These are phyloP conservation scores for Geotrichum histeridarum DNA, from an alignment of 1,139 yeast genomes.

Conservation along the genomic window DNA sequence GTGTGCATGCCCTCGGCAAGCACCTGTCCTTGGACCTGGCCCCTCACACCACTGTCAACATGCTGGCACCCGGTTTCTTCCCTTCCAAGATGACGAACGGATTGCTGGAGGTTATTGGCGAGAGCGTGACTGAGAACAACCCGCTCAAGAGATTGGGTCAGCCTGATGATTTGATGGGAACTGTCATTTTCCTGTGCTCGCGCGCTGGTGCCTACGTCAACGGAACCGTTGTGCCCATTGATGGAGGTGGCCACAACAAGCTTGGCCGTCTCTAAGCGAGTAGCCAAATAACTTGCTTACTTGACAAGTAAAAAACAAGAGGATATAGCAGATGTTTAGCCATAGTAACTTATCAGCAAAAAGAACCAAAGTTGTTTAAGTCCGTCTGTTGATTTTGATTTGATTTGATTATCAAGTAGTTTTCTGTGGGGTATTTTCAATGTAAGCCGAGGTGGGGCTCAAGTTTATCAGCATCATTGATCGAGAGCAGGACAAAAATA, in stretches of 20 bases:
- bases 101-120: slow-evolving; percentile 48
- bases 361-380: too few species aligned
- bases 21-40: slow-evolving; percentile 60
- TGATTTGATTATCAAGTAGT: too few species aligned
- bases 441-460: too few species aligned
- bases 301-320: background rate
- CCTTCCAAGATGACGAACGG: slow-evolving; percentile 75
- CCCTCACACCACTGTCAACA: slow-evolving; percentile 61
- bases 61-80: slow-evolving; percentile 75
- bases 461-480: too few species aligned
- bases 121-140: slow-evolving; percentile 44
- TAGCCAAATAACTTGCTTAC: background rate
- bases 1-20: slow-evolving; percentile 65
- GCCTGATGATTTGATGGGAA: slow-evolving; percentile 56
- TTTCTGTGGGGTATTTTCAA: too few species aligned
- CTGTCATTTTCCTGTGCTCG: slow-evolving; percentile 57
- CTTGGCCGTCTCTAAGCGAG: slow-evolving; percentile 17
- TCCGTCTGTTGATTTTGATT: too few species aligned
- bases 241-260: slow-evolving; percentile 53
- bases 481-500: too few species aligned
- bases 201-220: slow-evolving; percentile 58
- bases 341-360: slow-evolving; percentile 1
- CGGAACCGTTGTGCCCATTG: slow-evolving; percentile 69
- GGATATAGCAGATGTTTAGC: background rate
- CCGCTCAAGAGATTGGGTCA: slow-evolving; percentile 64